These are phyloP conservation scores for Cornus kousa DNA, from an alignment of 148 eudicot species.

Conservation along the genomic window DNA sequence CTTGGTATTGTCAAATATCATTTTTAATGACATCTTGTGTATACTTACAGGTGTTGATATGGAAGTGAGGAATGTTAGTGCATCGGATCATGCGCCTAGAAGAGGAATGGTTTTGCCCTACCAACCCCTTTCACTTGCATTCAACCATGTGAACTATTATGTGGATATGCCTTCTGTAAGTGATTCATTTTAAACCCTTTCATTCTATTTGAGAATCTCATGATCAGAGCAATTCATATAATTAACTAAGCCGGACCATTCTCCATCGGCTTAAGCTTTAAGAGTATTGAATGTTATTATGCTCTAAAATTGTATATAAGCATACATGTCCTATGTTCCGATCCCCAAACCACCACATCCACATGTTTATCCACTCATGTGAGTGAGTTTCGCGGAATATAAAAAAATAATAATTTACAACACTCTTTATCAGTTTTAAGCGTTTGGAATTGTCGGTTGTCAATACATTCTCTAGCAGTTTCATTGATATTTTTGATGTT, in stretches of 20 bases:
- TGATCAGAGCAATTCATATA: neutral
- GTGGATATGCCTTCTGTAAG: conserved; percentile 73
- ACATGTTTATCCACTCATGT: neutral
- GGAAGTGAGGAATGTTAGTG: conserved; percentile 17
- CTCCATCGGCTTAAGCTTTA: neutral
- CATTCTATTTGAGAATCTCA: neutral
- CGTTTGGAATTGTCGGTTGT: neutral
- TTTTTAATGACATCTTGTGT: neutral
- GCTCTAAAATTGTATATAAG: neutral
- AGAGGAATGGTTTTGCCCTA: conserved; percentile 67
- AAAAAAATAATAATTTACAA: neutral
- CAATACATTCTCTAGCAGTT: neutral
- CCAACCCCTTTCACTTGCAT: conserved; percentile 62
- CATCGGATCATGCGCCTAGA: conserved; percentile 12
- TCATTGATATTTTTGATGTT: neutral
- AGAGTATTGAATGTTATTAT: neutral
- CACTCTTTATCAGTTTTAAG: neutral
- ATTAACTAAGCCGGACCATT: neutral
- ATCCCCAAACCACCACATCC: neutral
- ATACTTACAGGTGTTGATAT: conserved; percentile 14
- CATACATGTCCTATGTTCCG: neutral
- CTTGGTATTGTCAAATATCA: neutral
- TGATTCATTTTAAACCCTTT: neutral
- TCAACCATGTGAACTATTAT: conserved; percentile 57
- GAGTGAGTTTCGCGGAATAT: neutral